Evolutionary conservation across 805 yeast genomes (phyloP), one percentile per base, ranked within the genome.

Genomic region (Candida sphagnicola): DNA sequence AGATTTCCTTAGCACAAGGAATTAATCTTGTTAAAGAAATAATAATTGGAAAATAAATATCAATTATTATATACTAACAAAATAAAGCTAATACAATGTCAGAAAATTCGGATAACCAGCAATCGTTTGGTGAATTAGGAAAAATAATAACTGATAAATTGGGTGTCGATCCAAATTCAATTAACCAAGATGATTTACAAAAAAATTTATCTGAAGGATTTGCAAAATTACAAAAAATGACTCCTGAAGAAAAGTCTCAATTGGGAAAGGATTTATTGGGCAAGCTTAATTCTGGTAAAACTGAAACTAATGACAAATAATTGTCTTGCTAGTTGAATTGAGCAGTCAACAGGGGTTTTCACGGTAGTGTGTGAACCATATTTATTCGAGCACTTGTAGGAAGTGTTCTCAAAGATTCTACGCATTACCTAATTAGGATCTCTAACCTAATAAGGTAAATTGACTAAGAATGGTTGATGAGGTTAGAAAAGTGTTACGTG

Each of bases 121-220:
- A 25, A 41, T 31, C 39, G 8, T 40, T 46, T 13, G 56, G 56
- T 15, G 46, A 53, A 25, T 38, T 37, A 30, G 51, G 51, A 2
- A 37, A 47, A 8, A 31, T 42, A 5, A 33, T 28, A 29, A 19
- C 41, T 19, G 45, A 42, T 17, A 31, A 39, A 25, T 31, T 34
- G 33, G 38, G 28, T 5, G 29, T 26, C 12, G 29, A 26, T 13
- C 14, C 12, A 8, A 26, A 13, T 13, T 26, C 29, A 13, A 19
- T 18, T 16, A 23, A 26, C 29, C 25, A 38, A n/a, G 36, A 37
- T 12, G 29, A 28, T 12, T 19, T 31, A 11, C 18, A 30, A 18
- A 28, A 37, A 19, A 26, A 29, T 12, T 31, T 31, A 19, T 25
- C 16, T 10, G 35, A 35, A 19, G 38, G 32, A 3, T n/a, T 35